Base-by-base conservation (phyloP, 83 land plant genomes). In the Thuja plicata region DNA sequence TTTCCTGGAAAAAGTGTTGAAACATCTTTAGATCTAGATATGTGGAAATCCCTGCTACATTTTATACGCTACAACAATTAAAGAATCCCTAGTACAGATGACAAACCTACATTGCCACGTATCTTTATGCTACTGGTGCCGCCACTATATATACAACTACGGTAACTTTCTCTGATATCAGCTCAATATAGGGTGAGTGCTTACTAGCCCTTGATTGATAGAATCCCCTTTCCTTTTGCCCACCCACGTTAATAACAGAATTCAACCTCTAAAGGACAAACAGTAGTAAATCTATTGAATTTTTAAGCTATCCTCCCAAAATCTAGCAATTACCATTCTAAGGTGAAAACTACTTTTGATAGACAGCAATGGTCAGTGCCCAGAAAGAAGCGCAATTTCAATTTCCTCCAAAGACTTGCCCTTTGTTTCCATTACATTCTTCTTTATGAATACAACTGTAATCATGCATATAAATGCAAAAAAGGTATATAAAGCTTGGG, bases 381-480 rank as follows among this genome's bases (percentile, higher is more conserved):
- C 87, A 34, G 89, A 85, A 37, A 96, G 91, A 46, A 97, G 94
- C 15, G 96, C 88, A 40, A 92, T 91, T 87, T 97, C 98, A 54
- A 97, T 96, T 90, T 97, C 99, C 88, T 97, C 97, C 86, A 97
- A 92, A 5, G 98, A 93, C 89, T 92, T 94, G 37, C 99, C 99
- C 89, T 96, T 97, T 16, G 99, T 97, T 87, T 97, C 99, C 86
- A 96, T 79, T 16, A 96, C 96, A 88, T 95, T 93, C 80, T 88
- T 94, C 85, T 94, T 94, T 86, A 97, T 97, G 84, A 97, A 97
- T 2, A 90, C 86, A 8, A 93, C 96, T 8, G 97, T 96, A 34
- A 89, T 60, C 55, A 95, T n/a, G 90, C 99, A 97, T 43, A 96
- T 93, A 62, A 90, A 66, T 13, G 95, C 88, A 88, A 97, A 97